Base-by-base conservation (phyloP, 768 basidiomycete genomes). In the Tephrocybe sp. region DNA sequence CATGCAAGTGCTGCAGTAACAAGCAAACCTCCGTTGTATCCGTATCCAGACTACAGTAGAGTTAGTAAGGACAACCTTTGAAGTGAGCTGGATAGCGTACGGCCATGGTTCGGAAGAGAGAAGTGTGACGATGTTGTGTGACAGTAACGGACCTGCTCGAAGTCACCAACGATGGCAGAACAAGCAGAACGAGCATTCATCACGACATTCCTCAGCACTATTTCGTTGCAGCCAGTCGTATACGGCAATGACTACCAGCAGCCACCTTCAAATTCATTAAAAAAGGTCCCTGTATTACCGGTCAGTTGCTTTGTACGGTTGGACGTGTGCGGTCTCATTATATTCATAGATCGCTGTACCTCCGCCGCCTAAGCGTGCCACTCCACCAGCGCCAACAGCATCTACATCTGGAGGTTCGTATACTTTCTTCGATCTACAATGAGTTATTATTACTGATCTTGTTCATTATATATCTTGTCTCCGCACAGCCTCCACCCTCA, bases 221-320 rank as follows among this genome's bases (percentile, higher is more conserved):
- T 93, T 56, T 74, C 81, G 1, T 70, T 75, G 2, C 86, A 89
- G 64, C 85, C 86, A 21, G 75, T 92, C 49, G 74, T 71, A 3
- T 92, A 83, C 60, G 66, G 72, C 31, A 82, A 92, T 67, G 84
- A 90, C 67, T 91, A 88, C 66, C 86, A 87, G 65, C 84, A 89
- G 44, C 83, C 84, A 0, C 78, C 81, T 0, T 69, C 81, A 45
- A 74, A 83, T 52, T 80, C 79, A 11, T 75, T 91, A 47, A 88
- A 76, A 68, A 84, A 74, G 56, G 74, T 91, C n/a, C 82, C 86
- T 9, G 67, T 88, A 22, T 69, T 92, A 48, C 82, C 82, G 40
- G 89, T 89, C 8, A 47, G 51, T 18, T 43, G 31, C 32, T 41
- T 67, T 34, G 19, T 57, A 9, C 38, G 18, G 16, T 24, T 21